Percentiles rank a stretch among this genome's conserved stretches.
Conservation (phyloP, 768 basidiomycete genomes). For the Tricholoma furcatifolium region DNA sequence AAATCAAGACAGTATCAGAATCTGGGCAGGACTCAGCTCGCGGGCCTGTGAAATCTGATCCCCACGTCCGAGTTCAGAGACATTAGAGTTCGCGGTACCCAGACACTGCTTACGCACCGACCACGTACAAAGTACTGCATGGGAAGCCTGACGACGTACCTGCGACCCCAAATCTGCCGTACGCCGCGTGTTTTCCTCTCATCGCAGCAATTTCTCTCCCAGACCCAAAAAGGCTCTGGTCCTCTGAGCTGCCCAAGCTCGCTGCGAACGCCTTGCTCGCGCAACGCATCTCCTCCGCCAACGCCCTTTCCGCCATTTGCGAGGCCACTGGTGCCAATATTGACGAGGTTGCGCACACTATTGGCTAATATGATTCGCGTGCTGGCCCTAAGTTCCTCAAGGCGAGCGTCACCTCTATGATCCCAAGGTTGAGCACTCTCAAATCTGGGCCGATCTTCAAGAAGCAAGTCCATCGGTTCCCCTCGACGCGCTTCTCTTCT, state of each 20-base stretch:
- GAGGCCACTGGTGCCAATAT: conserved; percentile 99
- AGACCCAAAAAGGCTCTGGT: conserved; percentile 70
- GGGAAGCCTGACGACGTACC: conserved; percentile 94
- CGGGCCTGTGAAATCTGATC: conserved; percentile 23
- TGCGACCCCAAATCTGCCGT: conserved; percentile 80
- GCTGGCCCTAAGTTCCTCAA: conserved; percentile 95
- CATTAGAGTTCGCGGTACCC: conserved; percentile 13
- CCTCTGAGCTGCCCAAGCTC: conserved; percentile 96
- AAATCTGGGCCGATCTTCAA: conserved; percentile 82
- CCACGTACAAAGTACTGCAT: conserved; percentile 50
- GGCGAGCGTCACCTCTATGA: conserved; percentile 91
- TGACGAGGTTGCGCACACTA: conserved; percentile 93
- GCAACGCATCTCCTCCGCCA: conserved; percentile 97
- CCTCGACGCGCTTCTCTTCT: conserved; percentile 46
- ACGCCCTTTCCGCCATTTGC: conserved; percentile 97
- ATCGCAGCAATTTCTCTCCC: conserved; percentile 48
- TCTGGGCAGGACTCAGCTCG: conserved; percentile 8
- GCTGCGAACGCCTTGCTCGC: conserved; percentile 99
- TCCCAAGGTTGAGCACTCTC: conserved; percentile 80
- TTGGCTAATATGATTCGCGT: conserved; percentile 91
- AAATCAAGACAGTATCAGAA: background rate
- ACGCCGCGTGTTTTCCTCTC: conserved; percentile 78
- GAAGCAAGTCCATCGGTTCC: conserved; percentile 67
- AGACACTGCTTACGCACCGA: background rate
- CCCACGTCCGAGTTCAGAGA: conserved; percentile 15